A percentile compares a stretch with the other conserved stretches of the same genome.
Evolutionary conservation across 2,329 filamentous ascomycete species (phyloP).

Genomic region (Ceratocystis colombiana): DNA sequence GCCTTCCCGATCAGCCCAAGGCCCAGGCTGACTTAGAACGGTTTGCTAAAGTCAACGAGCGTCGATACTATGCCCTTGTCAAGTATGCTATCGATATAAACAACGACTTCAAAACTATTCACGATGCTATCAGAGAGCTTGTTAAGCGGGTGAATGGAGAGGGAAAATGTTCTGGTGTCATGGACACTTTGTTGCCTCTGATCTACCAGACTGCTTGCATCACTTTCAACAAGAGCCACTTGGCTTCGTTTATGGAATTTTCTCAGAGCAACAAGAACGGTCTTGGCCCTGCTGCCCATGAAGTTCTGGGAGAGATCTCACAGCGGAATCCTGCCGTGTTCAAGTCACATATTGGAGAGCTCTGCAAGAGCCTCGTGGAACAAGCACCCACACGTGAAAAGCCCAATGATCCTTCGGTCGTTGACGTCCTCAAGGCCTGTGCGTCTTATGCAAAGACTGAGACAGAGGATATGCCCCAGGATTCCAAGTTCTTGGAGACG

Average conservation of each 20-base stretch:
- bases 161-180: constrained; percentile 42
- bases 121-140: constrained; percentile 82
- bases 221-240: constrained; percentile 88
- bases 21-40: constrained; percentile 71
- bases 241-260: constrained; percentile 79
- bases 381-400: constrained; percentile 63
- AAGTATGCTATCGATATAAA: constrained; percentile 75
- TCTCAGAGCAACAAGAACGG: constrained; percentile 74
- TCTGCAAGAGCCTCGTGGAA: constrained; percentile 76
- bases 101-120: constrained; percentile 84
- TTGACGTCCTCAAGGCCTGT: constrained; percentile 88
- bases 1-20: constrained; percentile 64
- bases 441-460: constrained; percentile 83
- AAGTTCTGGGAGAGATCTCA: constrained; percentile 86
- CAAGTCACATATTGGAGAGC: constrained; percentile 81
- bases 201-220: constrained; percentile 75
- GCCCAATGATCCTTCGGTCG: constrained; percentile 61
- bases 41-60: constrained; percentile 84
- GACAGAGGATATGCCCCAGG: constrained; percentile 68
- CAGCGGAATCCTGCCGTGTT: constrained; percentile 80
- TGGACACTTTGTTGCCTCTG: constrained; percentile 72
- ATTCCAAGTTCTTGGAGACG: constrained; percentile 70
- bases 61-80: constrained; percentile 79
- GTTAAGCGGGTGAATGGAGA: constrained; percentile 60
- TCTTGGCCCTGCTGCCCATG: constrained; percentile 69